Evolutionary conservation across 805 yeast species (phyloP), one percentile per base, ranked within the genome.

Genomic region (Middelhovenomyces tepae): DNA sequence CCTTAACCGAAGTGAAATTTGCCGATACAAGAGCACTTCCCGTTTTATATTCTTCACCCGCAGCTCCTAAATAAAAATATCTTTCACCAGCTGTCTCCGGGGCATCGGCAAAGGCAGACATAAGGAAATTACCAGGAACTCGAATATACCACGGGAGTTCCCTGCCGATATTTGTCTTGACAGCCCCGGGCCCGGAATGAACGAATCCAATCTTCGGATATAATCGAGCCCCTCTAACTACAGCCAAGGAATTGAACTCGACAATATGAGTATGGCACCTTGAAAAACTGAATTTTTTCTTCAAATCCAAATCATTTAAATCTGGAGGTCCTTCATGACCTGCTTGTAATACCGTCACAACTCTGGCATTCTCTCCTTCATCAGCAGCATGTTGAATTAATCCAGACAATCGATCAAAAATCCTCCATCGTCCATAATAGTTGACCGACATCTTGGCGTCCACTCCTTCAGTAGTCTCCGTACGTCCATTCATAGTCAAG

Each of bases 401-500:
- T 7, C 53, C 51, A 16, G 47, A 10, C 25, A 51, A 37, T 11
- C 39, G 38, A 8, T 37, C 27, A 9, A 41, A 40, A 10, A 49
- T 31, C 21, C 44, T 34, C 56, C 48, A 44, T 22, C 57, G 34
- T 3, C 48, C 49, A 34, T 50, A 50, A 35, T 51, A 51, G 31
- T 51, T 47, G 20, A 48, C 37, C 7, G 48, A 37, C 46, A 51
- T 36, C 35, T 46, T 45, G 22, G 37, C 14, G 32, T 51, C 56
- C 5, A 43, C 28, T 5, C 57, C 57, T 32, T 51, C 57, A 5
- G 36, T 11, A 11, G 42, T 50, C 31, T 47, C 54, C 2, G 18
- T 35, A 29, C 54, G 54, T 16, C 70, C 71, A 34, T 57, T 60
- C 29, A 17, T 11, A 5, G 17, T 11, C 11, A 39, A 27, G 11